Conservation (phyloP, 1,284 basidiomycete genomes). For the Tylopilus sp. region DNA sequence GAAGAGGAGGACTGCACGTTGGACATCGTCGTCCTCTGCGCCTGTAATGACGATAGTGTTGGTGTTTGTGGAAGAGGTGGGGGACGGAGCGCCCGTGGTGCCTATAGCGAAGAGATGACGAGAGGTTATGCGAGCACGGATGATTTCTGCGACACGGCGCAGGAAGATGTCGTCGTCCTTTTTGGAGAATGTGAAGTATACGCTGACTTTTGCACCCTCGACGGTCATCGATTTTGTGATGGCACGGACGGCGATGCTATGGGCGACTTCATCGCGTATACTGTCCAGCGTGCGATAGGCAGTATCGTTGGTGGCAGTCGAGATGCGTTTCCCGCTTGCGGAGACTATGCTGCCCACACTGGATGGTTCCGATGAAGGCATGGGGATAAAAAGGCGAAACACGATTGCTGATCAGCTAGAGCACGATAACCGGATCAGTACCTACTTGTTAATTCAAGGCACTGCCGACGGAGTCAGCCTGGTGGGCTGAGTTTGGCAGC, state of each 20-base stretch:
- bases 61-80: conserved; percentile 31
- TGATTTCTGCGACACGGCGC: conserved; percentile 58
- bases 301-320: conserved; percentile 4
- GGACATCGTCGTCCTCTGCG: conserved; percentile 63
- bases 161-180: conserved; percentile 65
- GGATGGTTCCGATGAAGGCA: conserved; percentile 42
- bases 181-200: conserved; percentile 67
- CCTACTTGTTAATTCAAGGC: not conserved
- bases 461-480: too few species aligned
- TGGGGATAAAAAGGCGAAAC: conserved; percentile 5
- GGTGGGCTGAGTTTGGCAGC: too few species aligned
- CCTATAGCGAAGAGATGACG: conserved; percentile 69
- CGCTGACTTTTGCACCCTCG: conserved; percentile 66
- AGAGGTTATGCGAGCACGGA: conserved; percentile 52
- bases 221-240: conserved; percentile 60
- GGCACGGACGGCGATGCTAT: conserved; percentile 66
- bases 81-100: conserved; percentile 51
- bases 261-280: conserved; percentile 70
- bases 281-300: conserved; percentile 63
- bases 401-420: not conserved
- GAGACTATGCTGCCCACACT: conserved; percentile 22
- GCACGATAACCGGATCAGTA: not conserved
- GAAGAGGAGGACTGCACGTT: conserved; percentile 71
- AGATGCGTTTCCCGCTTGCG: conserved; percentile 10
- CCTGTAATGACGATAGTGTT: conserved; percentile 68